phyloP scores from a whole-genome alignment of 495 filamentous ascomycete species.

The Neurospora sublineolata region DNA sequence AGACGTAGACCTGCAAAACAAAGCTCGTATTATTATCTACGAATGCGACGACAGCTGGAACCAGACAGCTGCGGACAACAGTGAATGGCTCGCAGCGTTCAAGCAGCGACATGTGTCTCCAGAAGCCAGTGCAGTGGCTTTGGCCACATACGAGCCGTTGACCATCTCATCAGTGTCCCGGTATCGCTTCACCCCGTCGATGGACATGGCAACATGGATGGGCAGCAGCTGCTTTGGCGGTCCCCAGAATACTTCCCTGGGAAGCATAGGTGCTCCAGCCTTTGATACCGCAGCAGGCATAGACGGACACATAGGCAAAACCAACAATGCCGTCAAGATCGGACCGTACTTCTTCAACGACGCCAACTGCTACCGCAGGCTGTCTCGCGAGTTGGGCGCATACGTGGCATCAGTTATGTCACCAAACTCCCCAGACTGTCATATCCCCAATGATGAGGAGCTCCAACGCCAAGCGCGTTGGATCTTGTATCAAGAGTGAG shows the following conservation, averaged over 20 bases:
- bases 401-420: constrained; percentile 38
- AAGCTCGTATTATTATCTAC: constrained; percentile 55
- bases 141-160: constrained; percentile 2
- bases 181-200: neutral
- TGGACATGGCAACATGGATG: neutral
- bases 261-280: neutral
- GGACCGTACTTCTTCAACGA: constrained; percentile 29
- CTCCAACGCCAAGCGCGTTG: constrained; percentile 45
- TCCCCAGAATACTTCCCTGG: neutral
- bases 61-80: constrained; percentile 59
- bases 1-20: constrained; percentile 50
- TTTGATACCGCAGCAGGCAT: neutral
- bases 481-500: constrained; percentile 44
- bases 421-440: constrained; percentile 40
- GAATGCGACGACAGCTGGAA: constrained; percentile 58
- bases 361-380: constrained; percentile 41
- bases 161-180: constrained; percentile 5
- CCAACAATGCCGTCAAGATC: neutral
- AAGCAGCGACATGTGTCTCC: constrained; percentile 23
- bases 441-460: constrained; percentile 42
- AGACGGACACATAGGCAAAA: neutral
- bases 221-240: neutral
- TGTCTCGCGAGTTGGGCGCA: constrained; percentile 36
- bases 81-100: constrained; percentile 44
- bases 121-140: constrained; percentile 1